These are phyloP conservation scores for Tetradesmus obliquus DNA, from an alignment of 139 green algal genomes.

Conservation along the genomic window DNA sequence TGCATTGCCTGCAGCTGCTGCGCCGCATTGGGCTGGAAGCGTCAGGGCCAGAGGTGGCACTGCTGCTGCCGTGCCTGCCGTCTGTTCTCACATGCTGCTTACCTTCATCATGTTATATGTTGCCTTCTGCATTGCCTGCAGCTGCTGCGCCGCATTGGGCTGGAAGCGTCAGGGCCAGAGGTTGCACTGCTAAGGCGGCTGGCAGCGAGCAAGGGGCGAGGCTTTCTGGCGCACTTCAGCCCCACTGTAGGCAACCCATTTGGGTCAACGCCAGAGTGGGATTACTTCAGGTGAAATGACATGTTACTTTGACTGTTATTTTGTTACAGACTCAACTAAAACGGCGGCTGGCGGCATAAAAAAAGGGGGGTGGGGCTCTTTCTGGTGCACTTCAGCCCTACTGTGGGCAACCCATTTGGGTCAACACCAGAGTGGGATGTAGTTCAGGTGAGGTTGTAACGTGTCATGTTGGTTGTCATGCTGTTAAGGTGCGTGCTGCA, in stretches of 20 bases:
- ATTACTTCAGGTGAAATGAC: constrained; percentile 41
- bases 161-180: constrained; percentile 28
- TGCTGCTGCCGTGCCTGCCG: background rate
- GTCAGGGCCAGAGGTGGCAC: background rate
- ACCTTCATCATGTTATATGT: background rate
- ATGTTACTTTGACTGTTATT: background rate
- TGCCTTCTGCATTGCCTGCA: background rate
- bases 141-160: constrained; percentile 30
- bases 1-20: constrained; percentile 1
- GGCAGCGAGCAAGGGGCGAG: background rate
- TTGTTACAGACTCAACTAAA: background rate
- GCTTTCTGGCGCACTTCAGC: constrained; percentile 39
- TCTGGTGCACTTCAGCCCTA: constrained; percentile 36
- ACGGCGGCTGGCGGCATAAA: background rate
- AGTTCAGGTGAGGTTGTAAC: constrained; percentile 31
- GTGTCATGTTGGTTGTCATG: background rate
- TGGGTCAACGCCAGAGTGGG: constrained; percentile 10
- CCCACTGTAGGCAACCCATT: constrained; percentile 41
- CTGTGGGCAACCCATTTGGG: constrained; percentile 34
- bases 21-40: constrained; percentile 24
- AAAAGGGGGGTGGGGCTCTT: background rate
- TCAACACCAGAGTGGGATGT: constrained; percentile 28
- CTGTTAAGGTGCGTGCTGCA: no score
- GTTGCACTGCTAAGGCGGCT: constrained; percentile 16
- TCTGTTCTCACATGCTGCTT: background rate